Base-by-base conservation (phyloP, 768 basidiomycete genomes). In the Mycena epipterygia region DNA sequence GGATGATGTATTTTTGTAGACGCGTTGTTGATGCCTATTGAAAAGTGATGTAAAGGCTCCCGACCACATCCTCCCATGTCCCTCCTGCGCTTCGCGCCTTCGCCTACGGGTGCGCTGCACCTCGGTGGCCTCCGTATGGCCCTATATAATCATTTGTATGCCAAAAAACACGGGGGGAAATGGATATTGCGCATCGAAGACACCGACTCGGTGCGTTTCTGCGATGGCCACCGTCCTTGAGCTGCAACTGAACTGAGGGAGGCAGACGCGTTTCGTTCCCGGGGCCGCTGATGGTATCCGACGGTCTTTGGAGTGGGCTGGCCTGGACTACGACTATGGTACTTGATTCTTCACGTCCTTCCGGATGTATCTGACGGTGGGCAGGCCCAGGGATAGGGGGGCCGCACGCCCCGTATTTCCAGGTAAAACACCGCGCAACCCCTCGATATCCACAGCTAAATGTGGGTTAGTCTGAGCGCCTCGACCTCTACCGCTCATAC, bases 121-220 rank as follows among this genome's bases (percentile, higher is more conserved):
- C 90, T 99, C 2, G 98, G 98, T 0, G 98, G 98, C 0, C 89
- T 99, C 17, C 84, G 98, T 21, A 99, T 97, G 63, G 98, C 97
- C 0, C 83, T 99, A 2, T 97, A 96, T 81, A 99, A 99, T 76
- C 89, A 98, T 76, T 81, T 98, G 0, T 91, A 92, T 64, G 94
- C 97, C 12, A 88, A 87, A 75, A 95, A 94, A 79, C 84, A 89
- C 17, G 90, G 89, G 3, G 98, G 97, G 2, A 92, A 92, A 76
- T 98, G 95, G 95, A 89, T 98, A 41, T 82, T 99, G 74, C 85
- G 98, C 58, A 91, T 99, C 44, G 97, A 99, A 80, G 98, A 99
- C 79, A 99, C 98, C 0, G 98, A 99, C 79, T 84, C 91, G 72
- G 97, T 97, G 73, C 73, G 17, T 44, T 64, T 30, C 61, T 62